Percentiles rank a stretch among this genome's conserved stretches.
These are phyloP conservation scores for Cinnamomum micranthum DNA, from an alignment of 164 flowering plant genomes.

Conservation along the genomic window DNA sequence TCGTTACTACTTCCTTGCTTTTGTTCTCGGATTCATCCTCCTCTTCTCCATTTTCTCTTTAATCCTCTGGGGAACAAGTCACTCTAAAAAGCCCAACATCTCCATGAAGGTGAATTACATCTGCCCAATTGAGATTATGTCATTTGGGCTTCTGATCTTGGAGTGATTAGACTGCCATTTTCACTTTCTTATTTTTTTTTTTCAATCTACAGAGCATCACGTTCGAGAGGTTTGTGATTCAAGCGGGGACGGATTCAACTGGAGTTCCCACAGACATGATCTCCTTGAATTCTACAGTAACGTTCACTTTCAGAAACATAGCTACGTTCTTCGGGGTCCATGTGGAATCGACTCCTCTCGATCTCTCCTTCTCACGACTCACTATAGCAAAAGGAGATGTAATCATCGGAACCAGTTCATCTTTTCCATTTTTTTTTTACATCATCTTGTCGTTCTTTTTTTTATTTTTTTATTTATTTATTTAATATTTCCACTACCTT, in stretches of 20 bases:
- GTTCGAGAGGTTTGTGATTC: slow-evolving; percentile 61
- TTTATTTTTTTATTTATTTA: too few relatives aligned
- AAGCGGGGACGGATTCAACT: slow-evolving; percentile 69
- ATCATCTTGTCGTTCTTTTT: too few relatives aligned
- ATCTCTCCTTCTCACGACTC: slow-evolving; percentile 60
- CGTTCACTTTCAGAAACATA: slow-evolving; percentile 60
- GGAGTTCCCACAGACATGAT: slow-evolving; percentile 91
- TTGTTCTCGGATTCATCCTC: slow-evolving; percentile 54
- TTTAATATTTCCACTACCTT: too few relatives aligned
- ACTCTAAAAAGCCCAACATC: slow-evolving; percentile 67
- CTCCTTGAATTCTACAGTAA: slow-evolving; percentile 69
- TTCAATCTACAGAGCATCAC: slow-evolving; percentile 49
- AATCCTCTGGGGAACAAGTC: slow-evolving; percentile 70
- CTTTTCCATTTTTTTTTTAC: background rate
- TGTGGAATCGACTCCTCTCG: slow-evolving; percentile 62
- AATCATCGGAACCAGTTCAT: slow-evolving; percentile 30
- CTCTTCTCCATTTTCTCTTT: slow-evolving; percentile 65
- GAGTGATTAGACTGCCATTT: background rate
- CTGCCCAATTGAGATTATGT: background rate
- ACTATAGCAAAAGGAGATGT: slow-evolving; percentile 60
- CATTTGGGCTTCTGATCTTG: background rate
- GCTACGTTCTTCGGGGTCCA: slow-evolving; percentile 90
- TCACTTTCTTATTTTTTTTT: too few relatives aligned
- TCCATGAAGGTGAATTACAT: slow-evolving; percentile 43
- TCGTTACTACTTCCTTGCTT: slow-evolving; percentile 68